Conservation (phyloP, 2,329 filamentous ascomycete genomes). For the Colletotrichum euphorbiae region DNA sequence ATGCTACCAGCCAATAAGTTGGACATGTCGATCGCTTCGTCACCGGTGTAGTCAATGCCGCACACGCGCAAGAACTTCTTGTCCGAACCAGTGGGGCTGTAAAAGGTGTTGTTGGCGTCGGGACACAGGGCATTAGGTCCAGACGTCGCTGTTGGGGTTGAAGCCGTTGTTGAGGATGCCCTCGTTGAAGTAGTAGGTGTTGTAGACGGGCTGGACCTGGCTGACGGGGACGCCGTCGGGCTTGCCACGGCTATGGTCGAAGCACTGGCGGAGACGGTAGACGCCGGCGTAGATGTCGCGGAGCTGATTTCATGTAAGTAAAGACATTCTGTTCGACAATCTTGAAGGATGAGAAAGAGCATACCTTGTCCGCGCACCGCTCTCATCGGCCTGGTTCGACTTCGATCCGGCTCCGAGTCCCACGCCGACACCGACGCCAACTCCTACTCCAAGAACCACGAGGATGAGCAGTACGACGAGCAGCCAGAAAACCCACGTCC, state of each 20-base stretch:
- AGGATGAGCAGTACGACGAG: slow-evolving; percentile 47
- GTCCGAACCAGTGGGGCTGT: slow-evolving; percentile 53
- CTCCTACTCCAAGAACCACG: slow-evolving; percentile 52
- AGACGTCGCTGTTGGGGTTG: slow-evolving; percentile 44
- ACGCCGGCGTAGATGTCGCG: slow-evolving; percentile 14
- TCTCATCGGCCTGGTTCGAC: slow-evolving; percentile 7
- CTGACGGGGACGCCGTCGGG: not conserved
- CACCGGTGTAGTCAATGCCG: slow-evolving; percentile 58
- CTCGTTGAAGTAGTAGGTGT: slow-evolving; percentile 1
- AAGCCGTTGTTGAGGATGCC: slow-evolving; percentile 38
- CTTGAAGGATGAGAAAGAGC: not conserved
- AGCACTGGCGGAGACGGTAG: not conserved
- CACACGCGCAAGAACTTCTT: slow-evolving; percentile 58
- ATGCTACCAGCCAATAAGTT: slow-evolving; percentile 53
- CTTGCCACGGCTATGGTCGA: not conserved
- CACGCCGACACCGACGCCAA: slow-evolving; percentile 55
- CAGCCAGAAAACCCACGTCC: slow-evolving; percentile 51
- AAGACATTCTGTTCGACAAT: not conserved
- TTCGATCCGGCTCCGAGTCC: slow-evolving; percentile 42
- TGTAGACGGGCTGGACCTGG: slow-evolving; percentile 8
- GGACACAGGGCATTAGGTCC: slow-evolving; percentile 52
- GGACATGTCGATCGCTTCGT: slow-evolving; percentile 50
- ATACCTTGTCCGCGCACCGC: slow-evolving; percentile 17
- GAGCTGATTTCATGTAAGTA: not conserved
- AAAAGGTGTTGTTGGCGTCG: slow-evolving; percentile 57